These are phyloP conservation scores for Tolypocladium sp. DNA, from an alignment of 2,329 filamentous ascomycete species.

Conservation along the genomic window DNA sequence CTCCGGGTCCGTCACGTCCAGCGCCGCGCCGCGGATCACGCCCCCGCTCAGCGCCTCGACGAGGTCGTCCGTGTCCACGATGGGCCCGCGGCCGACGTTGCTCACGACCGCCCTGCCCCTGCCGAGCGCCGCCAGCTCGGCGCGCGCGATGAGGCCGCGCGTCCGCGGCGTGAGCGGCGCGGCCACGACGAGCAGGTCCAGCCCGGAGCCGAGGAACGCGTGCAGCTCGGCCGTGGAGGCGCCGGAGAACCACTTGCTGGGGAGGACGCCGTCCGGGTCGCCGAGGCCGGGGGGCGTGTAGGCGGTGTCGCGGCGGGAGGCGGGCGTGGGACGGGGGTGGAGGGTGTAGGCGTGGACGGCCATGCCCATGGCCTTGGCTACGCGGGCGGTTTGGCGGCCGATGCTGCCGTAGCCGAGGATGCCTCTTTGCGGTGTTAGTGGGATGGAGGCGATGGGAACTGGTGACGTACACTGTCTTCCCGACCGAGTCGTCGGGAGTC, in stretches of 20 bases:
- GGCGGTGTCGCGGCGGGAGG: background rate
- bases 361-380: conserved; percentile 59
- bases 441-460: background rate
- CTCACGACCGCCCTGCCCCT: background rate
- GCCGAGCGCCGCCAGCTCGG: background rate
- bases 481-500: background rate
- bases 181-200: background rate
- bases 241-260: background rate
- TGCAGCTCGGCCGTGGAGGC: background rate
- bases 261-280: background rate
- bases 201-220: background rate
- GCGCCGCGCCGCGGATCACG: conserved; percentile 45
- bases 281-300: background rate
- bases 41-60: background rate
- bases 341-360: conserved; percentile 68
- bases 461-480: background rate
- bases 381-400: conserved; percentile 42
- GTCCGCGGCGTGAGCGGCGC: background rate
- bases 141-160: background rate
- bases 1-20: conserved; percentile 67
- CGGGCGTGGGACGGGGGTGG: conserved; percentile 37
- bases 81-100: background rate
- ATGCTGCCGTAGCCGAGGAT: conserved; percentile 47
- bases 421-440: conserved; percentile 21
- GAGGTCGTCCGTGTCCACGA: background rate